Evolutionary conservation across 306 rosid species (phyloP).

Genomic region (Cicer yamashitae): DNA sequence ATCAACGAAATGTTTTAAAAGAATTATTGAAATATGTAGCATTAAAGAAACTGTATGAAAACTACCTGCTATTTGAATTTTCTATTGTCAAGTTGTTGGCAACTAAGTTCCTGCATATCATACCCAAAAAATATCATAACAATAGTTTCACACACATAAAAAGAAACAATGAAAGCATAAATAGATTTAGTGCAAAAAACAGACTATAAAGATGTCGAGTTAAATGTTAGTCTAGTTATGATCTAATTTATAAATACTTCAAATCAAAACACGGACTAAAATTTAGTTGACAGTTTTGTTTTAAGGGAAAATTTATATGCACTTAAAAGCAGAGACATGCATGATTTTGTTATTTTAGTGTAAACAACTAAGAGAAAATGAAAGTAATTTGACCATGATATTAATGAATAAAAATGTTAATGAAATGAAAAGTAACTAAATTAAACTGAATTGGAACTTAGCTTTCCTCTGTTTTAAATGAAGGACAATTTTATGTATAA

Average conservation of each 20-base stretch:
- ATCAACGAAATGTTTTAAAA: neutral
- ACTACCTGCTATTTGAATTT: conserved; percentile 64
- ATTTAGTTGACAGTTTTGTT: neutral
- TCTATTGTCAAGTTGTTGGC: conserved; percentile 74
- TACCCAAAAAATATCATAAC: conserved; percentile 26
- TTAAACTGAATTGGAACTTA: neutral
- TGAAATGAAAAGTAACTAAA: neutral
- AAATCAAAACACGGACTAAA: conserved; percentile 21
- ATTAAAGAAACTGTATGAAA: neutral
- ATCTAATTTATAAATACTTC: conserved; percentile 8
- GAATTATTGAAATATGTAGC: neutral
- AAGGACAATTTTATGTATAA: neutral
- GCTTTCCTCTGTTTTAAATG: neutral
- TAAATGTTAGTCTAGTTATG: neutral
- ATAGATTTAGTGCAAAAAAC: conserved; percentile 5
- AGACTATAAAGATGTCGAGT: neutral
- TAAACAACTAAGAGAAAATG: neutral
- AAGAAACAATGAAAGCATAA: neutral
- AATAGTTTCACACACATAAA: conserved; percentile 36
- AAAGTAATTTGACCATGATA: neutral
- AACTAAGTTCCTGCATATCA: conserved; percentile 70
- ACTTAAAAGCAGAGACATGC: neutral
- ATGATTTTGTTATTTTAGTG: neutral
- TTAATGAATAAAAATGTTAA: neutral
- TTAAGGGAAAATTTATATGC: neutral